These are phyloP conservation scores for Artemisia tridentata DNA, from an alignment of 129 eudicot species.

Conservation along the genomic window DNA sequence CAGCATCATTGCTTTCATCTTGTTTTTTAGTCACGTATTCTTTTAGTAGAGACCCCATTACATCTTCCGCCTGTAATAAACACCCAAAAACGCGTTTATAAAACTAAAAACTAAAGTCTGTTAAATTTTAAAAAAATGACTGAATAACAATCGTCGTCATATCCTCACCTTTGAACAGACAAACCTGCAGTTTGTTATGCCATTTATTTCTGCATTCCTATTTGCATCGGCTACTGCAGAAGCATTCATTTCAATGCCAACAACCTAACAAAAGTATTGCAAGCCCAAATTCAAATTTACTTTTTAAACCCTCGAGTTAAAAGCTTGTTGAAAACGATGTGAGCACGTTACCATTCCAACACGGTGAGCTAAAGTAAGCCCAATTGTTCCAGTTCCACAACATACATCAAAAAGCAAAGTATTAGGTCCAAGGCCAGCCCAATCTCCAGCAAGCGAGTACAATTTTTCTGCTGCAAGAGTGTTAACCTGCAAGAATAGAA, in stretches of 20 bases:
- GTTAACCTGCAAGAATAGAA: constrained; percentile 63
- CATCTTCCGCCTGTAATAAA: constrained; percentile 77
- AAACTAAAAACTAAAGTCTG: neutral
- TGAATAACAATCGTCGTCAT: neutral
- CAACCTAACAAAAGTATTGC: constrained; percentile 54
- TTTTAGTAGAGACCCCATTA: constrained; percentile 81
- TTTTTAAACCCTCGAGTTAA: neutral
- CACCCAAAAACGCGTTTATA: neutral
- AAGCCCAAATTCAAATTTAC: constrained; percentile 15
- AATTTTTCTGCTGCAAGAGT: constrained; percentile 94
- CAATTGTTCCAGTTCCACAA: constrained; percentile 97
- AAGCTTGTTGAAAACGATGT: neutral
- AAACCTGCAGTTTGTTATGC: constrained; percentile 85
- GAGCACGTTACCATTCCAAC: constrained; percentile 83
- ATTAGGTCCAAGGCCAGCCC: constrained; percentile 90
- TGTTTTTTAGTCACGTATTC: constrained; percentile 60
- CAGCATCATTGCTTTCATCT: constrained; percentile 37
- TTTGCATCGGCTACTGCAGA: constrained; percentile 94
- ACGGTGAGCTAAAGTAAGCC: constrained; percentile 86
- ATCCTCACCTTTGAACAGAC: constrained; percentile 80
- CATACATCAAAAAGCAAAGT: constrained; percentile 93
- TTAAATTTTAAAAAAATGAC: neutral
- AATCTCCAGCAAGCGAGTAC: constrained; percentile 94
- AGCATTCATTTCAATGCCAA: constrained; percentile 99
- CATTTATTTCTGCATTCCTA: constrained; percentile 93